Base-by-base conservation (phyloP, 179 eudicot species). In the Silene noctiflora region DNA sequence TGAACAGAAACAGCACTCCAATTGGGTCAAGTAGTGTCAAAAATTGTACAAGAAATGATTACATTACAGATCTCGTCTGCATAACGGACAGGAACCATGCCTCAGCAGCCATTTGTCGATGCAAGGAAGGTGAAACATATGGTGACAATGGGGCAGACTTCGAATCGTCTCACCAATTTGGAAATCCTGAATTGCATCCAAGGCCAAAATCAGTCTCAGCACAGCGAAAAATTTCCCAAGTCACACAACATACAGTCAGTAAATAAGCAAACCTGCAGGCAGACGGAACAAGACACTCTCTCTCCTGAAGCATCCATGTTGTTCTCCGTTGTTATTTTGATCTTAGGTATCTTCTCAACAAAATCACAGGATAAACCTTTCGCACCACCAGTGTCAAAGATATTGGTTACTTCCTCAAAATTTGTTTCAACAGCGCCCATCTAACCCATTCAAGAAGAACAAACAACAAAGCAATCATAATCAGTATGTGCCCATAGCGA, bases 371-470 rank as follows among this genome's bases (percentile, higher is more conserved):
- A 75, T 78, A 93, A 84, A 27, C 99, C 99, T 81, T 95, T 95
- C 7, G 95, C 72, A 6, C 92, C 90, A 1, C 92, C 91, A 1
- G 83, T 89, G 79, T 93, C 99, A 25, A 95, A 95, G 69, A 95
- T 87, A 81, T 89, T 91, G 6, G 86, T 87, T 73, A 86, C 78
- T 42, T 95, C 99, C 58, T 95, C 99, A 22, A 88, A 95, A 76
- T 83, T 85, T 16, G 91, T 73, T 71, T 93, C 99, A 5, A 91
- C 89, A 21, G 99, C 99, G 64, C 98, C 97, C 99, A 95, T 95
- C 99, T 93, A 81, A 72, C 61, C 35, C 48, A 63, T 4, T 55
- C 14, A 31, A 35, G 14, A 60, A 71, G 53, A 39, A 31, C 4
- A 24, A 14, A 20, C 65, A 64, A 65, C 6, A 19, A 17, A 76